Conservation (phyloP, 2,329 filamentous ascomycete species). For the Fusarium virguliforme region DNA sequence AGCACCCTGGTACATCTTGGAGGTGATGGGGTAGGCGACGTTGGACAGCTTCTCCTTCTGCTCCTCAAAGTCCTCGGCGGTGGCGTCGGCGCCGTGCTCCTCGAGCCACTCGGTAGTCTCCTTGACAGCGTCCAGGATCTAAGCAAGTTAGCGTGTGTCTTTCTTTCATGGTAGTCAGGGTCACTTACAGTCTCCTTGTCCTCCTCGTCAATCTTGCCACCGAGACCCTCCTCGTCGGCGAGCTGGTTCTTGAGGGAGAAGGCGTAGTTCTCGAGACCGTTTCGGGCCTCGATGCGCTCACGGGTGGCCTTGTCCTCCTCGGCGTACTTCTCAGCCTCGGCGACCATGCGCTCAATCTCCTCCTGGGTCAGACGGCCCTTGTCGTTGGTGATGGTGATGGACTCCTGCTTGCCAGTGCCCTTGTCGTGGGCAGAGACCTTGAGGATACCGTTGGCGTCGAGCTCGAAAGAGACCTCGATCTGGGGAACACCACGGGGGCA, state of each 20-base stretch:
- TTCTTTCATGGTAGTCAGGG: not conserved
- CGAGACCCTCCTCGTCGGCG: constrained; percentile 95
- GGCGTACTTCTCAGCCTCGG: constrained; percentile 97
- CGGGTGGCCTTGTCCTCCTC: constrained; percentile 99
- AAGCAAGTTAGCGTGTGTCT: constrained; percentile 56
- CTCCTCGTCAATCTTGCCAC: constrained; percentile 98
- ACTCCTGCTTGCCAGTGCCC: constrained; percentile 97
- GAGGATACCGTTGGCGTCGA: constrained; percentile 98
- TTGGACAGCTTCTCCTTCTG: constrained; percentile 99
- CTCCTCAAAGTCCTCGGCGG: constrained; percentile 97
- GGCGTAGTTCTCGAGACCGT: constrained; percentile 98
- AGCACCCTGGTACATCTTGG: constrained; percentile 88
- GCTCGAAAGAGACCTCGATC: constrained; percentile 98
- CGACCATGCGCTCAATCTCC: constrained; percentile 99
- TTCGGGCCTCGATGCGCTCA: constrained; percentile 96
- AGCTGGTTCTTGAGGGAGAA: constrained; percentile 99
- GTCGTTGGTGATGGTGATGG: constrained; percentile 99
- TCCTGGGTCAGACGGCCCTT: constrained; percentile 97
- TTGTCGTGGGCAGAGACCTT: constrained; percentile 97
- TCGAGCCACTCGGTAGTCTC: constrained; percentile 97
- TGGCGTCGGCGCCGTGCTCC: constrained; percentile 89
- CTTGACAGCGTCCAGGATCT: constrained; percentile 96
- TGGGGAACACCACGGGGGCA: constrained; percentile 95
- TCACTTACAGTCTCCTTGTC: constrained; percentile 92
- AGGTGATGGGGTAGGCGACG: constrained; percentile 98